phyloP scores from a whole-genome alignment of 164 flowering plant species.

The Tetrastigma voinierianum region DNA sequence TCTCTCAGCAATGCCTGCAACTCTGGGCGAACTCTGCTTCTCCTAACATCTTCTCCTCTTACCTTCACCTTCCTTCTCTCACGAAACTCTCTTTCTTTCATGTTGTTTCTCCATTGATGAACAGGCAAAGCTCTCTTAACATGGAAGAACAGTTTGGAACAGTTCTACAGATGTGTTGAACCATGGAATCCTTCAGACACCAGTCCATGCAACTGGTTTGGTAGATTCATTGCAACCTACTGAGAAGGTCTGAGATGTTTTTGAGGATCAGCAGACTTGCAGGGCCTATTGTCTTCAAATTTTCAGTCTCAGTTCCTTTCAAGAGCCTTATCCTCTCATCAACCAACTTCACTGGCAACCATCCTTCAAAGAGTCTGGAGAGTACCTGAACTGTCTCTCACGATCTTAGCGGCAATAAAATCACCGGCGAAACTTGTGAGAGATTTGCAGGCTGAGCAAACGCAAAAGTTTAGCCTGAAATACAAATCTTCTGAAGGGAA shows the following conservation, averaged over 20 bases:
- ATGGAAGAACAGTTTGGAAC: slow-evolving; percentile 74
- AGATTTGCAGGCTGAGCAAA: slow-evolving; percentile 56
- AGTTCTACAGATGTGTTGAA: slow-evolving; percentile 38
- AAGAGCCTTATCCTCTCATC: slow-evolving; percentile 56
- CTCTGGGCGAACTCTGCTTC: slow-evolving; percentile 38
- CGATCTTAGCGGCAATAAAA: slow-evolving; percentile 71
- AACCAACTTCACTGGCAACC: slow-evolving; percentile 67
- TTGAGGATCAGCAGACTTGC: slow-evolving; percentile 57
- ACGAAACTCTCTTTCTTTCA: slow-evolving; percentile 28
- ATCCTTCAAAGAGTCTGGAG: slow-evolving; percentile 74
- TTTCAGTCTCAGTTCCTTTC: slow-evolving; percentile 58
- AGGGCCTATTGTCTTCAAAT: slow-evolving; percentile 74
- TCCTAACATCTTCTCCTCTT: slow-evolving; percentile 25
- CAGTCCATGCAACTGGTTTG: slow-evolving; percentile 77
- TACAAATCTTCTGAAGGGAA: slow-evolving; percentile 56
- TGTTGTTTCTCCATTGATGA: slow-evolving; percentile 58
- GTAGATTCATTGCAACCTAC: slow-evolving; percentile 60
- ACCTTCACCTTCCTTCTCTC: slow-evolving; percentile 32
- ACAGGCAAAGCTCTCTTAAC: slow-evolving; percentile 67
- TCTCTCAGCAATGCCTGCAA: slow-evolving; percentile 66
- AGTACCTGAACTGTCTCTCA: slow-evolving; percentile 37
- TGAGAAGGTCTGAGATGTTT: slow-evolving; percentile 42
- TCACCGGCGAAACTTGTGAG: slow-evolving; percentile 75
- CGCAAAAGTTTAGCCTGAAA: slow-evolving; percentile 54
- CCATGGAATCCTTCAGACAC: slow-evolving; percentile 66